phyloP scores from a whole-genome alignment of 2,329 filamentous ascomycete genomes.

The Cucurbitaria berberidis region DNA sequence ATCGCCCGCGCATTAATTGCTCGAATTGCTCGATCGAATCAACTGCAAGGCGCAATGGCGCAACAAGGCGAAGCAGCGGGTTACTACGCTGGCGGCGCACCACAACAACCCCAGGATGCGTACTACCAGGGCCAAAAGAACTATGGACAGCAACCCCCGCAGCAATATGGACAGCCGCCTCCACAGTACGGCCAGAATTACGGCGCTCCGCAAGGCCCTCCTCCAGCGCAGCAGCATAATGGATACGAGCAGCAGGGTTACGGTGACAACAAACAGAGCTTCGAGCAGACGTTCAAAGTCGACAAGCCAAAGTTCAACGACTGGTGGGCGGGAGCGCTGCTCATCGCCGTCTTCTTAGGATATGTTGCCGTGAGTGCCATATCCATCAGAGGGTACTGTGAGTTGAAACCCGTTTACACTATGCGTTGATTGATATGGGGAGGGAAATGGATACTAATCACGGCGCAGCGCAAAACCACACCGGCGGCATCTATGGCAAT shows the following conservation, averaged over 20 bases:
- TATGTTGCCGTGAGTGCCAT: slow-evolving; percentile 79
- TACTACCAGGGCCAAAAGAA: slow-evolving; percentile 1
- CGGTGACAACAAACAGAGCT: slow-evolving; percentile 59
- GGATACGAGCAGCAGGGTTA: slow-evolving; percentile 37
- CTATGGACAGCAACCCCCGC: slow-evolving; percentile 5
- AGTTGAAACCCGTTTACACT: slow-evolving; percentile 15
- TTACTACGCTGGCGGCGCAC: slow-evolving; percentile 46
- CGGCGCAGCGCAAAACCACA: slow-evolving; percentile 59
- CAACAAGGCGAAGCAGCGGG: slow-evolving; percentile 45
- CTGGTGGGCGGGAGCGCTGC: slow-evolving; percentile 82
- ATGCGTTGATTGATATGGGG: background rate
- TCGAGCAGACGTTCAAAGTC: slow-evolving; percentile 83
- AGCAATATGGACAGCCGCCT: slow-evolving; percentile 34
- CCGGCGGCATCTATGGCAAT: slow-evolving; percentile 76
- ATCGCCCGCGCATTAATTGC: background rate
- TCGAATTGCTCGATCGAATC: background rate
- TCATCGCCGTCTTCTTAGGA: slow-evolving; percentile 73
- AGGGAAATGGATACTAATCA: slow-evolving; percentile 7
- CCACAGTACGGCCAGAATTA: slow-evolving; percentile 43
- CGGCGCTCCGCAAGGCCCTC: slow-evolving; percentile 34
- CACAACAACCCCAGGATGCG: slow-evolving; percentile 21
- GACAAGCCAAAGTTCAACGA: slow-evolving; percentile 89
- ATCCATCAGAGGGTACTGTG: slow-evolving; percentile 73
- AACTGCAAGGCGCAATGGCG: slow-evolving; percentile 30
- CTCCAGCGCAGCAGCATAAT: slow-evolving; percentile 20